Base-by-base conservation (phyloP, 768 basidiomycete genomes). In the Hygrocybe punicea region DNA sequence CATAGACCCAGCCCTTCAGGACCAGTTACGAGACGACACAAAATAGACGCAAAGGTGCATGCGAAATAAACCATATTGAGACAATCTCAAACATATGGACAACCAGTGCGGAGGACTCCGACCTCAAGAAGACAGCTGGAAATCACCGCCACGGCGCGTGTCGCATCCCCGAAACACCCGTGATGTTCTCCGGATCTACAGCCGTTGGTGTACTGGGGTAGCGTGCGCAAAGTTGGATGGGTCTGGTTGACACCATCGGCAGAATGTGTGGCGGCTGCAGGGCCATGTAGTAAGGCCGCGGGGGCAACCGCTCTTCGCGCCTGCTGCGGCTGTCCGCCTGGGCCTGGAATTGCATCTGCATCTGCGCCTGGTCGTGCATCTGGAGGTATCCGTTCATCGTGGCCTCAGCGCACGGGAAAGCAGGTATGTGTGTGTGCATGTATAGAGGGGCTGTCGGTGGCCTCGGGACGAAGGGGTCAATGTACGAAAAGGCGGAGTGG, bases 321-420 rank as follows among this genome's bases (percentile, higher is more conserved):
- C 37, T 23, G 52, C 9, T 17, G 53, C 23, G 47, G 52, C 4
- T 21, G 34, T 16, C 13, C 49, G 52, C 29, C 50, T 56, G 59
- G n/a, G 51, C 23, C 42, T 60, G 59, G n/a, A 60, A 47, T 21
- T 52, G 58, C 25, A 59, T 34, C 33, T 59, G 57, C 42, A 36
- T 17, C 23, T 50, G 50, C 10, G 51, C 51, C 13, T 57, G 58
- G 40, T 4, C 29, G 29, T 29, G 45, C 45, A 23, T 23, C 45
- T n/a, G 17, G 45, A 23, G 17, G 21, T 42, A 42, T 19, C 7
- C 16, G 45, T 45, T 9, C 10, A 19, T 45, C 14, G 45, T 21
- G 21, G 2, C 5, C 17, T 2, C 11, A 17, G 17, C 17, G 45
- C 21, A 47, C 21, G 45, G 45, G 17, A 23, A 5, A 47, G n/a